Conservation (phyloP, 2,329 filamentous ascomycete genomes). For the Exophiala aquamarina region DNA sequence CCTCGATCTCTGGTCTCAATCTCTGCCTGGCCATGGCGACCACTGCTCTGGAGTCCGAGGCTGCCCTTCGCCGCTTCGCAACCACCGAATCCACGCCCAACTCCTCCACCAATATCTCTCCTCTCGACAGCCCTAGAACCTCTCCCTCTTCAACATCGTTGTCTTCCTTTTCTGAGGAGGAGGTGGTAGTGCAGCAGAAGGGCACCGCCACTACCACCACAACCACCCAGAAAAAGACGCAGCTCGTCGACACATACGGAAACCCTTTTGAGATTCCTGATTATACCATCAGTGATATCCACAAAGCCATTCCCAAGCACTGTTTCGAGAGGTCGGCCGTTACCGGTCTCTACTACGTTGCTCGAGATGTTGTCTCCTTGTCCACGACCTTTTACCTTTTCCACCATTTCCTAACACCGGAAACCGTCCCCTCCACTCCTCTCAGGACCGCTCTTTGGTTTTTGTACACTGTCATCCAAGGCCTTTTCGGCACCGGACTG, state of each 20-base stretch:
- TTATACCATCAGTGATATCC: constrained; percentile 96
- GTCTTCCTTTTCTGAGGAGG: constrained; percentile 78
- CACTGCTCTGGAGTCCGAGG: constrained; percentile 47
- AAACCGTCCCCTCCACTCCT: constrained; percentile 70
- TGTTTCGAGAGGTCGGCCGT: constrained; percentile 86
- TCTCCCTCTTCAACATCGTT: constrained; percentile 85
- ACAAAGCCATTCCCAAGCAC: constrained; percentile 95
- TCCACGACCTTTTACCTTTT: constrained; percentile 80
- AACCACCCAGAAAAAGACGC: constrained; percentile 8
- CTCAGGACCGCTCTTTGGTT: constrained; percentile 66
- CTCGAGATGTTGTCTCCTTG: constrained; percentile 73
- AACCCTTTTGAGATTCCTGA: constrained; percentile 92
- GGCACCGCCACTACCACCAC: constrained; percentile 50
- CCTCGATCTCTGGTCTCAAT: too few species aligned
- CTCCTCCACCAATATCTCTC: constrained; percentile 56
- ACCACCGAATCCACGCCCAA: constrained; percentile 56
- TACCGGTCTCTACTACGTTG: constrained; percentile 77
- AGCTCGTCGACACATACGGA: constrained; percentile 87
- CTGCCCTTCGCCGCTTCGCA: constrained; percentile 53
- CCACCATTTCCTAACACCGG: constrained; percentile 86
- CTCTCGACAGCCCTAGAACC: constrained; percentile 58
- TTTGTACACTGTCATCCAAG: constrained; percentile 78
- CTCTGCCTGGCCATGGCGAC: constrained; percentile 50
- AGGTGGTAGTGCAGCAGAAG: constrained; percentile 47
- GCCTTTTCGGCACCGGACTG: constrained; percentile 86